Percentiles rank a stretch among this genome's conserved stretches.
These are phyloP conservation scores for Annona squamosa DNA, from an alignment of 164 flowering plant genomes.

Conservation along the genomic window DNA sequence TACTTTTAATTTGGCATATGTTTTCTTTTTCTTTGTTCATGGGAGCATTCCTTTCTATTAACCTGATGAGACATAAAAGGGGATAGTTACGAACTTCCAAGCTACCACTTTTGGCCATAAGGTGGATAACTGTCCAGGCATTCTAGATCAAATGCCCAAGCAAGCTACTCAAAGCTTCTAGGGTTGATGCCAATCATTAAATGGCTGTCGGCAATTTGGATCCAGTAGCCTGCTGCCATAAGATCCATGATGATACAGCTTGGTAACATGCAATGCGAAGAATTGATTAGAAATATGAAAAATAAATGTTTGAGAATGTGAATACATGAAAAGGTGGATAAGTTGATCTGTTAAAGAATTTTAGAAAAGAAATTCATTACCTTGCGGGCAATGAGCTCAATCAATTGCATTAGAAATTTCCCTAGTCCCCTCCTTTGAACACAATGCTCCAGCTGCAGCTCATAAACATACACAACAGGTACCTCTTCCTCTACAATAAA, in stretches of 20 bases:
- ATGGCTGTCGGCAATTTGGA: not conserved
- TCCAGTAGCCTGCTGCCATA: not conserved
- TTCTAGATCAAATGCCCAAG: not conserved
- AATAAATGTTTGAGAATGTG: too few relatives aligned
- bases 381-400: slow-evolving; percentile 87
- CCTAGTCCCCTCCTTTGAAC: slow-evolving; percentile 84
- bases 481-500: slow-evolving; percentile 77
- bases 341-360: too few relatives aligned
- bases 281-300: not conserved
- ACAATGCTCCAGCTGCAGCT: slow-evolving; percentile 71
- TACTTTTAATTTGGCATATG: not conserved
- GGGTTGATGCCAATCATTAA: not conserved
- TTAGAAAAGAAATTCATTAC: slow-evolving; percentile 22
- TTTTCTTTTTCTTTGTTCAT: not conserved
- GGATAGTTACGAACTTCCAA: not conserved
- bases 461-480: slow-evolving; percentile 89
- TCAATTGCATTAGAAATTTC: slow-evolving; percentile 69
- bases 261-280: not conserved
- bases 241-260: not conserved
- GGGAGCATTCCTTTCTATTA: not conserved
- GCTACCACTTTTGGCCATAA: not conserved
- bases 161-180: not conserved
- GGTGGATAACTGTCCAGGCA: not conserved
- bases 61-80: not conserved
- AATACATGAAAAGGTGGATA: too few relatives aligned